These are phyloP conservation scores for Mucor velutinosus DNA, from an alignment of 371 early-diverging fungal species.

Conservation along the genomic window DNA sequence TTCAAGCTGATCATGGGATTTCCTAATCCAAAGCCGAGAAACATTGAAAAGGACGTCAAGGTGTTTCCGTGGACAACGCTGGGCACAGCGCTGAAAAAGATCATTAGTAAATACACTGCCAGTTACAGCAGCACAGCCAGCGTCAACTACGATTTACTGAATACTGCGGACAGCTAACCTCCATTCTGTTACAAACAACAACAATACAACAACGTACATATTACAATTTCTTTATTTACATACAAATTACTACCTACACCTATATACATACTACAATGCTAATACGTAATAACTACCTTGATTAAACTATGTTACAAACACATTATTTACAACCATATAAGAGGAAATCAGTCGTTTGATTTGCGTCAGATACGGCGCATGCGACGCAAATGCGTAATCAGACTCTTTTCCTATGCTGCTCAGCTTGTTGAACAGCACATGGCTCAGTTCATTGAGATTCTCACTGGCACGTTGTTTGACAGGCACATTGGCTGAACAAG, in stretches of 20 bases:
- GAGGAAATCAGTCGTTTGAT: slow-evolving; percentile 1
- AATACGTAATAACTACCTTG: neutral
- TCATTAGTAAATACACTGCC: slow-evolving; percentile 70
- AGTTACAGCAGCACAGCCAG: slow-evolving; percentile 49
- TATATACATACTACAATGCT: neutral
- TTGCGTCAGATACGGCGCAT: neutral
- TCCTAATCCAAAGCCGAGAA: slow-evolving; percentile 80
- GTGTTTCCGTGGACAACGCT: slow-evolving; percentile 78
- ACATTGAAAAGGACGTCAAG: slow-evolving; percentile 87
- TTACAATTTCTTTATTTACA: neutral
- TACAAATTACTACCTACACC: neutral
- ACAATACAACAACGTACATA: slow-evolving; percentile 2
- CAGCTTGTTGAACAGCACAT: neutral
- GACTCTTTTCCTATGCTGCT: neutral
- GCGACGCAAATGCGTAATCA: neutral
- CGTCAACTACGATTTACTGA: slow-evolving; percentile 22
- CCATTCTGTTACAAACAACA: neutral
- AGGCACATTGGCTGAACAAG: slow-evolving; percentile 5
- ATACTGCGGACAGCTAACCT: neutral
- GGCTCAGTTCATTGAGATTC: neutral
- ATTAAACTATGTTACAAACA: slow-evolving; percentile 3
- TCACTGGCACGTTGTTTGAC: slow-evolving; percentile 25
- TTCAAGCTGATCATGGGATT: slow-evolving; percentile 83
- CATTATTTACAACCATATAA: slow-evolving; percentile 13
- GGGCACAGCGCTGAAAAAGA: slow-evolving; percentile 70